Conservation (phyloP, 768 basidiomycete species). For the Mycena rebaudengoi region DNA sequence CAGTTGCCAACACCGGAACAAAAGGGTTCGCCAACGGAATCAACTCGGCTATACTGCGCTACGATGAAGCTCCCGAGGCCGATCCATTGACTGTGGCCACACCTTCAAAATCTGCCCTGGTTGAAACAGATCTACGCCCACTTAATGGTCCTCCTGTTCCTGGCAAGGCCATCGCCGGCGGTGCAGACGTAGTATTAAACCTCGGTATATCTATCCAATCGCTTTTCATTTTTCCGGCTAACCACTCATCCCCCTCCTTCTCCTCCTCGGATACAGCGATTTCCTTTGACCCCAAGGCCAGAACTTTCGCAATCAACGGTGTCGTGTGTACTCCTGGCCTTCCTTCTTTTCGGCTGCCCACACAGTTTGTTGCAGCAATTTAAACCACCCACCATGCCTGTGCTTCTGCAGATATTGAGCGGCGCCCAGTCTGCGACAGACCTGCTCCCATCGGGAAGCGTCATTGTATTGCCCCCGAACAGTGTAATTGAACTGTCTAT, state of each 20-base stretch:
- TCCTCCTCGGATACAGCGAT: too few relatives aligned
- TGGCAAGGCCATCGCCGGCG: slow-evolving; percentile 31
- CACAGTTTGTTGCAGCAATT: slow-evolving; percentile 12
- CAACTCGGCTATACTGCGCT: slow-evolving; percentile 50
- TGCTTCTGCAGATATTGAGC: slow-evolving; percentile 53
- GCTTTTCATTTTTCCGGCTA: too few relatives aligned
- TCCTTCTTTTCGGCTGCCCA: too few relatives aligned
- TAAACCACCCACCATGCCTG: slow-evolving; percentile 47
- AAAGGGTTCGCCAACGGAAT: slow-evolving; percentile 38
- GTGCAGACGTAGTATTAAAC: slow-evolving; percentile 37
- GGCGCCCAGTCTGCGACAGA: slow-evolving; percentile 44
- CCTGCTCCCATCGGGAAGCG: slow-evolving; percentile 41
- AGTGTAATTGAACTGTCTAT: slow-evolving; percentile 55
- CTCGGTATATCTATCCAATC: too few relatives aligned
- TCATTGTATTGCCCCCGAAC: slow-evolving; percentile 48
- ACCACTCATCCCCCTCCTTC: too few relatives aligned
- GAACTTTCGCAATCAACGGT: slow-evolving; percentile 43
- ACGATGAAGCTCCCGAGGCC: slow-evolving; percentile 39
- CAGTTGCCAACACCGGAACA: slow-evolving; percentile 33
- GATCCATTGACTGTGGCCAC: slow-evolving; percentile 37
- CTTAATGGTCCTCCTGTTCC: slow-evolving; percentile 28
- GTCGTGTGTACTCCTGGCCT: not conserved
- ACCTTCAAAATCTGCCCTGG: slow-evolving; percentile 30
- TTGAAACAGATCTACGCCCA: slow-evolving; percentile 35
- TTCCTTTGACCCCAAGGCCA: slow-evolving; percentile 21